Conservation (phyloP, 2,329 filamentous ascomycete species). For the Cladosporium sp. region DNA sequence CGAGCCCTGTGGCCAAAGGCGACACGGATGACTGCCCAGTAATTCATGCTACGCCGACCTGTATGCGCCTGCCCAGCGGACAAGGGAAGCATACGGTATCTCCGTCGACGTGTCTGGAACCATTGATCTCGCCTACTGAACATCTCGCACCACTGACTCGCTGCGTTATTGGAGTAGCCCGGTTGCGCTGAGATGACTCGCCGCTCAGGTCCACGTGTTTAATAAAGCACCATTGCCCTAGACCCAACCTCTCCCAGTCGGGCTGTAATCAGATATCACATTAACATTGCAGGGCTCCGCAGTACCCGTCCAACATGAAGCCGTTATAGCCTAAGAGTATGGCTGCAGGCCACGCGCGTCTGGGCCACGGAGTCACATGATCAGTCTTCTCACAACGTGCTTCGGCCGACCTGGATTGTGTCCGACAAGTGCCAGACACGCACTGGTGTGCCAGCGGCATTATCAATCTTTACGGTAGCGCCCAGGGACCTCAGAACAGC, state of each 20-base stretch:
- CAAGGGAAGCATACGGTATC: too few relatives aligned
- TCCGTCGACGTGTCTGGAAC: too few relatives aligned
- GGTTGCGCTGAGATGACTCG: too few relatives aligned
- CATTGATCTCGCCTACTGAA: too few relatives aligned
- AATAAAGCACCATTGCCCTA: neutral
- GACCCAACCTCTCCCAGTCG: neutral
- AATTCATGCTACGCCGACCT: neutral
- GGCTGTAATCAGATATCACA: neutral
- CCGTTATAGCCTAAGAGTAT: neutral
- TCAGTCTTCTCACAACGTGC: neutral
- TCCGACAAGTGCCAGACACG: too few relatives aligned
- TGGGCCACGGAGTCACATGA: neutral
- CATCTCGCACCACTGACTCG: too few relatives aligned
- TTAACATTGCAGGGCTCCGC: neutral
- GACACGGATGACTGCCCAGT: too few relatives aligned
- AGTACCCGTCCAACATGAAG: neutral
- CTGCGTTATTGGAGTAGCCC: too few relatives aligned
- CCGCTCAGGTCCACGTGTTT: too few relatives aligned
- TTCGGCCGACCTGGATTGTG: too few relatives aligned
- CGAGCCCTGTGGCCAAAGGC: neutral
- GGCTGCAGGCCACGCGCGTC: neutral
- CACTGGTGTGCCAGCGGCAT: neutral
- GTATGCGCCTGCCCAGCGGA: neutral
- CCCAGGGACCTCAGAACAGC: too few relatives aligned
- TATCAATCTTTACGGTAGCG: neutral